A percentile compares a stretch with the other conserved stretches of the same genome.
Evolutionary conservation across 2,329 filamentous ascomycete genomes (phyloP).

Genomic region (Emergomyces africanus): DNA sequence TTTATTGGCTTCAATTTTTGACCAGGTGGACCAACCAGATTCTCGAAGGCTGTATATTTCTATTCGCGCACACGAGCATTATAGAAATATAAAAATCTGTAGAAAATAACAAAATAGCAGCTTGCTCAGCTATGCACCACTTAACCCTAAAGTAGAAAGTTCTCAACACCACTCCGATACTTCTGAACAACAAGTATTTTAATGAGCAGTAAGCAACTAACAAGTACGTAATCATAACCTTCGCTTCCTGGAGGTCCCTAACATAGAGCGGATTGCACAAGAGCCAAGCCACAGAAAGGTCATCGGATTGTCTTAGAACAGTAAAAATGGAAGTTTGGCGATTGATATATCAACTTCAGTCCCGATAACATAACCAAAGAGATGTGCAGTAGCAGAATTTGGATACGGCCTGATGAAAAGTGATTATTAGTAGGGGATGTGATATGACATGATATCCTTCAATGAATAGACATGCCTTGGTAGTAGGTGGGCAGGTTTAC

Average conservation of each 20-base stretch:
- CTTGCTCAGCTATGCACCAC: too few species aligned
- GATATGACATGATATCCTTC: neutral
- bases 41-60: neutral
- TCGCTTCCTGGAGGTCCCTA: neutral
- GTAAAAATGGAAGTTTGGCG: neutral
- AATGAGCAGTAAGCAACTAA: too few species aligned
- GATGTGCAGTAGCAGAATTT: neutral
- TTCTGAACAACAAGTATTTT: too few species aligned
- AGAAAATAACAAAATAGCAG: too few species aligned
- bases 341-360: neutral
- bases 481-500: too few species aligned
- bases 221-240: neutral
- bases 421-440: neutral
- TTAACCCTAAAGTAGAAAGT: too few species aligned
- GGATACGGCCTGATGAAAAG: neutral
- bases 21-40: neutral
- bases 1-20: neutral
- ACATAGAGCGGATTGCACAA: neutral
- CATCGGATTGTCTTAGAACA: neutral
- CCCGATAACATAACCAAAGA: neutral
- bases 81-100: too few species aligned
- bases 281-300: neutral
- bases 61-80: neutral
- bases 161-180: too few species aligned
- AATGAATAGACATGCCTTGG: too few species aligned